Conservation (phyloP, 2,329 filamentous ascomycete species). For the Scytalidium sp. region DNA sequence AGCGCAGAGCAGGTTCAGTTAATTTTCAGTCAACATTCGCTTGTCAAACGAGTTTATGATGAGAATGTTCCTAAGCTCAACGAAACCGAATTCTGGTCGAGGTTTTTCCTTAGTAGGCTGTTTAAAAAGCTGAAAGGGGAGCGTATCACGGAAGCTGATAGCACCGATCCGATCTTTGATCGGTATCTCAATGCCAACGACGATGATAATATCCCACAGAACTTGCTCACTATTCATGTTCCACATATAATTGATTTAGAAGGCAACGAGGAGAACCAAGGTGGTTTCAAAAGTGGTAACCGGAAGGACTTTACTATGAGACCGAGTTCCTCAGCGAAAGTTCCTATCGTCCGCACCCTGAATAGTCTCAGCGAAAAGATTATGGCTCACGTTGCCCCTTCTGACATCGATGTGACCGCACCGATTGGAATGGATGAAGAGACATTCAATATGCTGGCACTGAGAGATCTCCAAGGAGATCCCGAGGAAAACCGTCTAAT, state of each 20-base stretch:
- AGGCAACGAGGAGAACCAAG: slow-evolving; percentile 93
- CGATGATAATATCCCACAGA: slow-evolving; percentile 47
- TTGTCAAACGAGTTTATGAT: slow-evolving; percentile 88
- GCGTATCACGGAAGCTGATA: slow-evolving; percentile 74
- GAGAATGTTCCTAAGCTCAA: slow-evolving; percentile 82
- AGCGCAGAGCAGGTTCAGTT: slow-evolving; percentile 89
- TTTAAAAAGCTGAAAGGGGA: slow-evolving; percentile 92
- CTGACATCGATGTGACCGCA: slow-evolving; percentile 65
- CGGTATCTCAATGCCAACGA: slow-evolving; percentile 78
- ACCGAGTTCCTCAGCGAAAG: slow-evolving; percentile 68
- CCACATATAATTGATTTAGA: slow-evolving; percentile 90
- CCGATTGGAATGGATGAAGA: slow-evolving; percentile 68
- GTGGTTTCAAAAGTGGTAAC: slow-evolving; percentile 77
- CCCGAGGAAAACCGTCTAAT: slow-evolving; percentile 73
- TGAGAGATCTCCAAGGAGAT: slow-evolving; percentile 77
- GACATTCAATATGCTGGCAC: slow-evolving; percentile 69
- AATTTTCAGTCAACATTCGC: slow-evolving; percentile 88
- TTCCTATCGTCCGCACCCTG: slow-evolving; percentile 83
- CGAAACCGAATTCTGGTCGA: slow-evolving; percentile 84
- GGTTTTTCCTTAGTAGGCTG: slow-evolving; percentile 88
- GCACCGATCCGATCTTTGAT: slow-evolving; percentile 77
- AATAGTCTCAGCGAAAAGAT: slow-evolving; percentile 93
- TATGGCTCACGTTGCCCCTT: slow-evolving; percentile 79
- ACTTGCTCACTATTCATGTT: slow-evolving; percentile 61
- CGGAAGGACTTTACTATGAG: slow-evolving; percentile 88